A percentile compares a stretch with the other conserved stretches of the same genome.
Evolutionary conservation across 495 filamentous ascomycete species (phyloP).

Genomic region (Aspergillus olivimuriae): DNA sequence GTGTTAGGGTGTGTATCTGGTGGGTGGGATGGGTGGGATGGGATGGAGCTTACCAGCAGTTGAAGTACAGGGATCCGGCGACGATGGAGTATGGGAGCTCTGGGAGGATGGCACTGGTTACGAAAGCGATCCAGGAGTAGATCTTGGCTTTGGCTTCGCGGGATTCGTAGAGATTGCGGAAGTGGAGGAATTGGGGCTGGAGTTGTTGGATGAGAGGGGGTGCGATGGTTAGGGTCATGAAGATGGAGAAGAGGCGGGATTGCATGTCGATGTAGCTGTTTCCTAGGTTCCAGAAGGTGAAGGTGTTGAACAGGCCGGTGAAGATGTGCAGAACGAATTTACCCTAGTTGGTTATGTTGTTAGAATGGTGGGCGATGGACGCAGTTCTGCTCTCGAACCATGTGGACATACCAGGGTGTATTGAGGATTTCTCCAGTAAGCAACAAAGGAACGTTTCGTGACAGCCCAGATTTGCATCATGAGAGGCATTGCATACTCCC

Average conservation of each 20-base stretch:
- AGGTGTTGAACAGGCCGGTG: constrained; percentile 59
- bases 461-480: constrained; percentile 42
- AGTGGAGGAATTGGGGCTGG: constrained; percentile 43
- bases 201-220: constrained; percentile 58
- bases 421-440: constrained; percentile 55
- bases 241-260: constrained; percentile 61
- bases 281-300: constrained; percentile 59
- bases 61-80: constrained; percentile 47
- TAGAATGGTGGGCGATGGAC: too few species aligned
- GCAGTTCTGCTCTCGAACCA: too few species aligned
- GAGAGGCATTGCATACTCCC: constrained; percentile 58
- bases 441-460: constrained; percentile 46
- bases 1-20: too few species aligned
- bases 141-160: constrained; percentile 47
- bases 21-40: not conserved
- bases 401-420: constrained; percentile 42
- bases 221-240: constrained; percentile 63
- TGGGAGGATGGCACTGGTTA: constrained; percentile 40
- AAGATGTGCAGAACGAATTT: constrained; percentile 59
- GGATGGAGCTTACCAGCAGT: constrained; percentile 46
- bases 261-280: constrained; percentile 56
- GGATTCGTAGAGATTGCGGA: constrained; percentile 39
- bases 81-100: constrained; percentile 48
- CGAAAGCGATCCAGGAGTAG: constrained; percentile 48
- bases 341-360: too few species aligned